Base-by-base conservation (phyloP, 2,329 filamentous ascomycete species). In the Trichoderma sp. region DNA sequence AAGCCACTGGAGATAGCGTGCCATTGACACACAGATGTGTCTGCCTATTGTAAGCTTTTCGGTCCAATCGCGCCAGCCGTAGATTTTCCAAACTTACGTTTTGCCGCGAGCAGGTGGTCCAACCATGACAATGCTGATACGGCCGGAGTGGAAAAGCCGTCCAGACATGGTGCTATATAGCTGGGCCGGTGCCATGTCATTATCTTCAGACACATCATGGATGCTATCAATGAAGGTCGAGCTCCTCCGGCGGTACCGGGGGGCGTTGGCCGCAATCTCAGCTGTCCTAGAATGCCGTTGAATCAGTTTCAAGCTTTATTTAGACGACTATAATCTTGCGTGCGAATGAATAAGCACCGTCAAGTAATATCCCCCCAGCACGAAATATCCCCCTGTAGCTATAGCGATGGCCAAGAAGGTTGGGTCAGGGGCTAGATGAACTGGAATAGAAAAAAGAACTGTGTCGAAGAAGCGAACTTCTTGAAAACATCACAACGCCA, bases 161-260 rank as follows among this genome's bases (percentile, higher is more conserved):
- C 96, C 96, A 59, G 95, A 98, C 87, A 98, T 97, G 65, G 96
- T 99, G 80, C 94, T 97, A 83, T 99, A 99, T 57, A 99, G 87
- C 83, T 99, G 96, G 74, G 96, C 96, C 35, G 96, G 96, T 5
- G 96, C 96, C 87, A 97, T 88, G 74, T 95, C 84, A 72, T 84
- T 82, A 75, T 93, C 93, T 77, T 94, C 91, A 10, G 92, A 89
- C 66, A 97, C 86, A 84, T 98, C 95, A 81, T 98, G 95, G 76
- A 98, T 97, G 73, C 93, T 95, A 85, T 98, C 96, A 76, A 97
- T 94, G 79, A 96, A 97, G 47, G 94, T 97, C 74, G 94, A 97
- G 75, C 95, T 97, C 81, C 93, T 92, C 76, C 96, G 91, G 72
- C 94, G 91, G 79, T 97, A 97, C 74, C 92, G 90, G 70, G 93